Percentiles rank a stretch among this genome's conserved stretches.
Conservation (phyloP, 2,329 filamentous ascomycete genomes). For the Fusarium neocosmosporiellum region DNA sequence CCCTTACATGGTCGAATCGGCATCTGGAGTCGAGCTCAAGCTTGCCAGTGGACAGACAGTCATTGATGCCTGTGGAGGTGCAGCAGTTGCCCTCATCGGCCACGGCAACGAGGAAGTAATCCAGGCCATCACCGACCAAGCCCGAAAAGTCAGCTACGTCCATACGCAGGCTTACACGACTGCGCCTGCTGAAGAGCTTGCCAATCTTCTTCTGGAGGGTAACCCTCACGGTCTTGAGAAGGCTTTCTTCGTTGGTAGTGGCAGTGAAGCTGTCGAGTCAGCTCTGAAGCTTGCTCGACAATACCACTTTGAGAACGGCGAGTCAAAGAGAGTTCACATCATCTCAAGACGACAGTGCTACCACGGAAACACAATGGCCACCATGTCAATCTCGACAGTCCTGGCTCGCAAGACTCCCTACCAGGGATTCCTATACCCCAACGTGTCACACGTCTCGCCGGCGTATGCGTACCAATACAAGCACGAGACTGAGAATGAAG, state of each 20-base stretch:
- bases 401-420: conserved; percentile 27
- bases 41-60: conserved; percentile 61
- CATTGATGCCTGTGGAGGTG: conserved; percentile 76
- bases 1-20: conserved; percentile 54
- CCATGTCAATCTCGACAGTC: conserved; percentile 50
- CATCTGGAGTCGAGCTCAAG: conserved; percentile 48
- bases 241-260: conserved; percentile 40
- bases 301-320: conserved; percentile 54
- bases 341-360: conserved; percentile 57
- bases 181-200: conserved; percentile 35
- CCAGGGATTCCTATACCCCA: conserved; percentile 28
- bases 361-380: conserved; percentile 60
- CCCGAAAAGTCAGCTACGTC: conserved; percentile 50
- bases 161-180: conserved; percentile 40
- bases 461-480: conserved; percentile 22
- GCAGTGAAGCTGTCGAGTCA: conserved; percentile 56
- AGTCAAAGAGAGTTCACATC: conserved; percentile 42
- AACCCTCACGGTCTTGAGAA: conserved; percentile 35
- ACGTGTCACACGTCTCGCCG: conserved; percentile 32
- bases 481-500: conserved; percentile 10
- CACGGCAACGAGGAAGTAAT: conserved; percentile 67
- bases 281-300: conserved; percentile 61
- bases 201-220: conserved; percentile 25
- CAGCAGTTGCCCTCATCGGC: conserved; percentile 73
- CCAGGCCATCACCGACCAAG: conserved; percentile 65